Conservation (phyloP, 805 yeast species). For the Pachysolen tannophilus region DNA sequence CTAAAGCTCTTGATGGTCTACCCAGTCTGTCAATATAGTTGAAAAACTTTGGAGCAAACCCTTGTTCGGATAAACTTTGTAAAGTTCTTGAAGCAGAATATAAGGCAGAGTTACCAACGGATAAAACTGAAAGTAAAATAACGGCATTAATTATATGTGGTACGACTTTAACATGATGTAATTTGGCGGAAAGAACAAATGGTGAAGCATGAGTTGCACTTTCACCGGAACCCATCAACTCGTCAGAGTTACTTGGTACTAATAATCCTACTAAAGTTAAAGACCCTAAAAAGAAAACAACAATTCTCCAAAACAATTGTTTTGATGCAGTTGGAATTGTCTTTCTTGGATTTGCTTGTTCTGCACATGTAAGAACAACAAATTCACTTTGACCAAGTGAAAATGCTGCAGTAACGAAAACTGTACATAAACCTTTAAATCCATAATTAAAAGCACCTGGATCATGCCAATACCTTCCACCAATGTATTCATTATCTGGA, state of each 20-base stretch:
- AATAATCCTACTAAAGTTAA: slow-evolving; percentile 61
- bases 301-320: slow-evolving; percentile 61
- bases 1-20: slow-evolving; percentile 47
- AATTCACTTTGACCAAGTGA: slow-evolving; percentile 45
- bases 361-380: slow-evolving; percentile 69
- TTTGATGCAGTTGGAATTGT: slow-evolving; percentile 66
- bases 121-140: slow-evolving; percentile 55
- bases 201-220: slow-evolving; percentile 68
- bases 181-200: slow-evolving; percentile 62
- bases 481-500: slow-evolving; percentile 29
- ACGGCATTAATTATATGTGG: slow-evolving; percentile 65
- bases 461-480: slow-evolving; percentile 41
- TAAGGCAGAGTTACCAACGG: slow-evolving; percentile 70
- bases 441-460: slow-evolving; percentile 51
- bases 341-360: slow-evolving; percentile 59
- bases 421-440: slow-evolving; percentile 41
- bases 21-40: slow-evolving; percentile 46
- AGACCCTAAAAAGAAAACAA: slow-evolving; percentile 53
- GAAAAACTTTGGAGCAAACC: slow-evolving; percentile 47
- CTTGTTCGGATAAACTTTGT: slow-evolving; percentile 54
- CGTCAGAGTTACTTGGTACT: slow-evolving; percentile 51
- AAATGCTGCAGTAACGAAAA: slow-evolving; percentile 44
- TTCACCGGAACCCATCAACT: slow-evolving; percentile 39
- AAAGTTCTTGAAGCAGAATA: slow-evolving; percentile 63
- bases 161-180: slow-evolving; percentile 56